Evolutionary conservation across 768 basidiomycete species (phyloP), one percentile per base, ranked within the genome.

Genomic region (Fomitopsis pulvina): DNA sequence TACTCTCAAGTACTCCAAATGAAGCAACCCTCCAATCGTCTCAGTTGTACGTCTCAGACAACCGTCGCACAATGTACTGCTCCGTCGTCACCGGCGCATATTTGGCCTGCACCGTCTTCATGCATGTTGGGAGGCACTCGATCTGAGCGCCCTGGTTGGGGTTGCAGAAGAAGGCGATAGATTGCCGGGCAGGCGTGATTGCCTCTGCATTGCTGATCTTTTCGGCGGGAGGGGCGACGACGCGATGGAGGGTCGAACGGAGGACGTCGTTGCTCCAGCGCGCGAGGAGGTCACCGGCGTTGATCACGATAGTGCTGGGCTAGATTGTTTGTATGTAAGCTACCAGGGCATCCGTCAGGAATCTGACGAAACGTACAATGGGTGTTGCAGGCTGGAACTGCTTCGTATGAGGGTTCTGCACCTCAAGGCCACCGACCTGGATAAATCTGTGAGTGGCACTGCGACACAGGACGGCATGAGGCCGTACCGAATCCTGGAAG

Each of bases 101-200:
- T 67, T 84, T 89, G 9, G 72, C 67, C 46, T 68, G 67, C 26
- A 78, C 81, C 26, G 83, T 80, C 26, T 65, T 66, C 29, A 57
- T 54, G 54, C 79, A 81, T 49, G 78, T 85, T 18, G 88, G 86
- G 24, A 92, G 66, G 55, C 88, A 87, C 14, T 80, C 70, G 48
- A 92, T 82, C 50, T 74, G 70, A 12, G 85, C 71, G 37, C 74
- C 74, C 57, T 78, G 79, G 55, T 91, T 88, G 3, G 89, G 88
- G 58, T 86, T 91, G 71, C 85, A 89, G 68, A 92, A 92, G 72
- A 87, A 92, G 7, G 86, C 90, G 45, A 92, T 84, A 8, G 86
- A 88, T 60, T 89, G 87, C 24, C 90, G 77, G 8, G 69, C 65
- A 0, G 87, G 82, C 1, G 80, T 83, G 51, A 81, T 65, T n/a